Base-by-base conservation (phyloP, 306 rosid species). In the Citrullus amarus region DNA sequence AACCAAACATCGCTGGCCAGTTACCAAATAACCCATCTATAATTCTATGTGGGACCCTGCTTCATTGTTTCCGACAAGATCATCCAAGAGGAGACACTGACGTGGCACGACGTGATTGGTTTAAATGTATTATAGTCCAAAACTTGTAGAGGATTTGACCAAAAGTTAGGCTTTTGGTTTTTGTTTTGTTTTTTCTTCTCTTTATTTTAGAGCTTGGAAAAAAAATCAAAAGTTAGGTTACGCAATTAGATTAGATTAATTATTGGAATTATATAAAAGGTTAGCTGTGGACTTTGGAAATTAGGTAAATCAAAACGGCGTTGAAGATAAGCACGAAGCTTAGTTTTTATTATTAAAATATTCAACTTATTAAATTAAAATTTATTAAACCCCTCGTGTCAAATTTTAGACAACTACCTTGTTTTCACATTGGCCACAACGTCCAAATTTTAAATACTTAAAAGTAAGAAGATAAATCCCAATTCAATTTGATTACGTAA, bases 221-320 rank as follows among this genome's bases (percentile, higher is more conserved):
- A 32, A 48, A 68, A 41, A 18, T n/a, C 17, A 70, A 25, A 70
- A 25, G 76, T 25, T 70, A 70, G 41, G 76, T 46, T 70, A 70
- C 57, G 57, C 38, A 43, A 70, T 70, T 70, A 44, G 76, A 70
- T 70, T 70, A 70, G 76, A 70, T 70, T 41, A 46, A 67, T 70
- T 46, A 70, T 44, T 44, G 18, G 39, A 46, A 70, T 20, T 70
- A 70, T 70, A 46, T 6, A 13, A 46, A 44, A 44, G n/a, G 57
- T 70, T 70, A 70, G 56, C 76, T 70, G 56, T 44, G 57, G 57
- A 11, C 20, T 46, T 70, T 10, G 39, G 57, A 43, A 46, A 70
- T 46, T 70, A 46, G 38, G 58, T 44, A 22, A 70, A 46, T 70
- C 39, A 46, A 22, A 70, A 70, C 76, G 76, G 57, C 76, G 57